Conservation (phyloP, 495 filamentous ascomycete genomes). For the Tuber indicum region DNA sequence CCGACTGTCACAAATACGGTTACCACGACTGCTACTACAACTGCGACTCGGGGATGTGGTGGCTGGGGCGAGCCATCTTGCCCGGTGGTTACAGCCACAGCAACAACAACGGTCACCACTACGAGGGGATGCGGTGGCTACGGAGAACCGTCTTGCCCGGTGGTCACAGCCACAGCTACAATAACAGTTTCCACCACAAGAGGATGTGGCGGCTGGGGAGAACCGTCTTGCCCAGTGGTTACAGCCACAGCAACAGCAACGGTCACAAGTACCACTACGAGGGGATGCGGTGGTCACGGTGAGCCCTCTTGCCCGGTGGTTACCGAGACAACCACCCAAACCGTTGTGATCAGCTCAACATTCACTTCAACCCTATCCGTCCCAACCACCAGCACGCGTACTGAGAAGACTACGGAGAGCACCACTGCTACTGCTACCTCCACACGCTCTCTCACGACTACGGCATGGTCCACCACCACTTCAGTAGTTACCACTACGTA, state of each 20-base stretch:
- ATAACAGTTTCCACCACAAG: not conserved
- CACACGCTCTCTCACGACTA: constrained; percentile 23
- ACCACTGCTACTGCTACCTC: constrained; percentile 25
- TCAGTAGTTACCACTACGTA: constrained; percentile 23
- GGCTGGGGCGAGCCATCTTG: not conserved
- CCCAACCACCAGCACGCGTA: constrained; percentile 5
- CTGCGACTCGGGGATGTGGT: not conserved
- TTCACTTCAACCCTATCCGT: constrained; percentile 25
- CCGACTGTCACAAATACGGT: not conserved
- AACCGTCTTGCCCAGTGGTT: not conserved
- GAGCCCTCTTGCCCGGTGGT: not conserved
- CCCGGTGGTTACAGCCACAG: not conserved
- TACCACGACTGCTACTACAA: not conserved
- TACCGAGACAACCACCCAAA: constrained; percentile 19
- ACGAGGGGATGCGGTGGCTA: not conserved
- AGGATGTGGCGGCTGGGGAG: not conserved
- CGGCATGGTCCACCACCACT: constrained; percentile 26
- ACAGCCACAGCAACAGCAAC: not conserved
- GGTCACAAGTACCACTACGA: not conserved
- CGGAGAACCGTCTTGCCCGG: not conserved
- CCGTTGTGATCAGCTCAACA: constrained; percentile 24
- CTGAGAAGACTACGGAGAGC: constrained; percentile 2
- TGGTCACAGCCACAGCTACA: not conserved
- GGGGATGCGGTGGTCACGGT: not conserved
- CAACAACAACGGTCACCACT: not conserved